Conservation (phyloP, 192 early-diverging fungal species). For the Linnemannia schmuckeri region DNA sequence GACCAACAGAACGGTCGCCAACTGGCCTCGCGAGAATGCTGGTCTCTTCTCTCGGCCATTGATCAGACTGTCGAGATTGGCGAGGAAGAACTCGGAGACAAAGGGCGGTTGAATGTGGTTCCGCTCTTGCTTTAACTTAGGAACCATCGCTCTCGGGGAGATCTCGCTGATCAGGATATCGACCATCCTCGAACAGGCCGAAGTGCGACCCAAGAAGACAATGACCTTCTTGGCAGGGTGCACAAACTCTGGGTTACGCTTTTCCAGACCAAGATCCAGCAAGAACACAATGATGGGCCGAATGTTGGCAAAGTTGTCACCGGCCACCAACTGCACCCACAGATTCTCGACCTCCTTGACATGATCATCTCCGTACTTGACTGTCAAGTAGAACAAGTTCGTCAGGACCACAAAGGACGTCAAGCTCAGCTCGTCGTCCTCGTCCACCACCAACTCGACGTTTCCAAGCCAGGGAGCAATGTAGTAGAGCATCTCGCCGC, state of each 20-base stretch:
- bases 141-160: constrained; percentile 79
- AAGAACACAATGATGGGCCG: constrained; percentile 77
- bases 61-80: constrained; percentile 78
- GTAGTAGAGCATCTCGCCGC: constrained; percentile 79
- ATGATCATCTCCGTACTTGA: constrained; percentile 84
- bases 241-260: constrained; percentile 84
- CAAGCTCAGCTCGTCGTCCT: constrained; percentile 58
- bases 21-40: constrained; percentile 79
- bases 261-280: constrained; percentile 78
- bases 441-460: constrained; percentile 69
- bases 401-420: constrained; percentile 74
- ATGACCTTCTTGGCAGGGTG: constrained; percentile 84
- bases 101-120: constrained; percentile 40
- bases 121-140: constrained; percentile 59
- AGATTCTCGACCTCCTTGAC: constrained; percentile 81
- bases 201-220: constrained; percentile 78
- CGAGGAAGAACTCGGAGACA: constrained; percentile 67
- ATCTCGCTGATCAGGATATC: constrained; percentile 76
- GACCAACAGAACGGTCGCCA: constrained; percentile 83
- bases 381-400: constrained; percentile 86
- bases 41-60: constrained; percentile 74
- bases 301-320: constrained; percentile 71
- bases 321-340: constrained; percentile 80
- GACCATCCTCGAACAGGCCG: constrained; percentile 68
- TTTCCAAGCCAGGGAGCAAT: constrained; percentile 89